These are phyloP conservation scores for Termitomyces sp. DNA, from an alignment of 768 basidiomycete genomes.

Conservation along the genomic window DNA sequence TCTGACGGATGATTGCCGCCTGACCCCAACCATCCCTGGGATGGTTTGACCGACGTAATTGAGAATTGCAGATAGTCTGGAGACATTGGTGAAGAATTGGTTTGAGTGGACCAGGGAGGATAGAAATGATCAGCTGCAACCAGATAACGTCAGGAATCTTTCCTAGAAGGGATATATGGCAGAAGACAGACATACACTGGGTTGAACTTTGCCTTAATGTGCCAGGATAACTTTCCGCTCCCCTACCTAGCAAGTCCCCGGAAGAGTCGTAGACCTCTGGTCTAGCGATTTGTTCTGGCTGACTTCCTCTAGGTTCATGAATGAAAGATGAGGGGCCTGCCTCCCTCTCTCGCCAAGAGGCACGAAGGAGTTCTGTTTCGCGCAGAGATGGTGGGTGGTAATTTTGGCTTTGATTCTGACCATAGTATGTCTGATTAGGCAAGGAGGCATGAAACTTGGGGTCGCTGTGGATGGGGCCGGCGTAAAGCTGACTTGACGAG, in stretches of 20 bases:
- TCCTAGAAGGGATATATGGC: not conserved
- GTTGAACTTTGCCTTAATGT: not conserved
- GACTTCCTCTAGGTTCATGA: constrained; percentile 14
- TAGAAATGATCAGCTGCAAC: not conserved
- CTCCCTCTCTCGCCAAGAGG: constrained; percentile 32
- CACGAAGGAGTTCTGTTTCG: constrained; percentile 13
- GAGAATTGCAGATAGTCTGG: constrained; percentile 4
- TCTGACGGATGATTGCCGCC: constrained; percentile 10
- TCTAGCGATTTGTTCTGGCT: constrained; percentile 15
- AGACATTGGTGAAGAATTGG: not conserved
- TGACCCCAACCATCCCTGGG: constrained; percentile 9
- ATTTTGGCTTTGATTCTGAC: constrained; percentile 11
- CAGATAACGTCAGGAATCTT: not conserved
- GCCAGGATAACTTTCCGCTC: constrained; percentile 10
- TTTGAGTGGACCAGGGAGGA: not conserved
- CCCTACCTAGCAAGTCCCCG: constrained; percentile 7
- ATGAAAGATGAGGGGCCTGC: constrained; percentile 38
- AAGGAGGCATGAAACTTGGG: constrained; percentile 22
- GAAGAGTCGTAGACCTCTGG: constrained; percentile 12
- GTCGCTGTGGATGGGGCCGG: constrained; percentile 25
- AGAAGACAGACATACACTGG: constrained; percentile 12
- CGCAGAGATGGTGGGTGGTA: constrained; percentile 10
- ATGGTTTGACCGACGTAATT: constrained; percentile 9
- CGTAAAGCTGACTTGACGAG: constrained; percentile 17
- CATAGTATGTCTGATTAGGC: constrained; percentile 20